Percentiles rank a stretch among this genome's conserved stretches.
These are phyloP conservation scores for Crucibulum laeve DNA, from an alignment of 768 basidiomycete genomes.

Conservation along the genomic window DNA sequence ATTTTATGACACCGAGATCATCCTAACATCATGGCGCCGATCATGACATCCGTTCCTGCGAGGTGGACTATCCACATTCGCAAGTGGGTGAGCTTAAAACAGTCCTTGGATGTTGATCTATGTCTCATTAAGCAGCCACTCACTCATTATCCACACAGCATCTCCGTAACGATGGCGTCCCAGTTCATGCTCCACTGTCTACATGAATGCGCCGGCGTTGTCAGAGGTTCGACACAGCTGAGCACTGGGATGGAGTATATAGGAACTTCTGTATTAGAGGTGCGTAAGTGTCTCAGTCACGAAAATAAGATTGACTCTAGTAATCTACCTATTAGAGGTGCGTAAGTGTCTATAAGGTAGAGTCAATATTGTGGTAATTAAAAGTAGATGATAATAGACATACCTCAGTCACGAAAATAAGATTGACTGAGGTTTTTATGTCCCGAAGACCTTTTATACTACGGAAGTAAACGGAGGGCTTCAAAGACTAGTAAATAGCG, in stretches of 20 bases:
- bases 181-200: slow-evolving; percentile 56
- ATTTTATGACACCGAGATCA: slow-evolving; percentile 2
- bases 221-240: slow-evolving; percentile 23
- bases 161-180: slow-evolving; percentile 49
- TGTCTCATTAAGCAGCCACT: background rate
- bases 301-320: too few relatives aligned
- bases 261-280: background rate
- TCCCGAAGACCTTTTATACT: too few relatives aligned
- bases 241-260: slow-evolving; percentile 16
- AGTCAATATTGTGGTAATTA: too few relatives aligned
- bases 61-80: slow-evolving; percentile 43
- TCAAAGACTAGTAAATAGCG: too few relatives aligned
- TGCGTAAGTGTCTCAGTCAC: too few relatives aligned
- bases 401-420: too few relatives aligned
- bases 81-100: slow-evolving; percentile 35
- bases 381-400: too few relatives aligned
- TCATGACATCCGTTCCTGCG: slow-evolving; percentile 33
- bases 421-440: too few relatives aligned
- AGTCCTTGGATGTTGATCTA: background rate
- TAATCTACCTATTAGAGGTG: too few relatives aligned
- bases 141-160: slow-evolving; percentile 18
- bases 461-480: too few relatives aligned
- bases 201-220: slow-evolving; percentile 32
- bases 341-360: too few relatives aligned
- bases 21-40: background rate